A percentile compares a stretch with the other conserved stretches of the same genome.
These are phyloP conservation scores for Cucumis sativus DNA, from an alignment of 306 rosid species.

Conservation along the genomic window Cucumber_9930_V3 NC_026657.2:31522501-31523000, in stretches of 20 bases:
- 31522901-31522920: conserved; percentile 29
- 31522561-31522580: background rate
- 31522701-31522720: conserved; percentile 61
- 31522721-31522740: conserved; percentile 76
- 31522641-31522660: background rate
- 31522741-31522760: conserved; percentile 94
- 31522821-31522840: conserved; percentile 78
- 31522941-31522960: conserved; percentile 19
- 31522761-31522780: conserved; percentile 92
- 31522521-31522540: background rate
- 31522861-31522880: conserved; percentile 38
- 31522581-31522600: background rate
- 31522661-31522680: background rate
- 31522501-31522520: background rate
- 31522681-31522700: conserved; percentile 88
- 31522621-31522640: background rate
- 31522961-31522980: background rate
- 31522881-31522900: conserved; percentile 39
- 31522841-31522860: conserved; percentile 78
- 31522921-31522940: conserved; percentile 66
- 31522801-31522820: conserved; percentile 65
- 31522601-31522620: background rate
- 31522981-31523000: conserved; percentile 38
- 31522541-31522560: background rate
- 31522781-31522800: conserved; percentile 87